These are phyloP conservation scores for Crithidia mellificae DNA, from an alignment of 208 protist species.

Conservation along the genomic window DNA sequence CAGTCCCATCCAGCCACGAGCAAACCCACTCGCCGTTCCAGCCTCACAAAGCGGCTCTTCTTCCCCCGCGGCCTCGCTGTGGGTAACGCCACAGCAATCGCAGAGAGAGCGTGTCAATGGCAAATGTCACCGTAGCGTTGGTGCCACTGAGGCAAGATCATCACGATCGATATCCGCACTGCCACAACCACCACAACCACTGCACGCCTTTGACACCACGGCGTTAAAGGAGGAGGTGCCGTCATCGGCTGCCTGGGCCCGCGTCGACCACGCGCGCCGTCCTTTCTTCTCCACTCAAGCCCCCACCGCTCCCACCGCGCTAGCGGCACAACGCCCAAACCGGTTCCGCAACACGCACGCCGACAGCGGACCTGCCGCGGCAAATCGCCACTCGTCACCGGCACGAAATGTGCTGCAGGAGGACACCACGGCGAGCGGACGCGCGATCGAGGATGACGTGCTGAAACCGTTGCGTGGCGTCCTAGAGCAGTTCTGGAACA, in stretches of 20 bases:
- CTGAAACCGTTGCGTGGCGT: slow-evolving; percentile 47
- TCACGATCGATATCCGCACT: no score
- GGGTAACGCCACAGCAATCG: neutral
- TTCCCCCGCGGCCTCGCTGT: neutral
- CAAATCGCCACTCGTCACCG: neutral
- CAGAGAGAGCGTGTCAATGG: neutral
- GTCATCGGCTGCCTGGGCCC: slow-evolving; percentile 26
- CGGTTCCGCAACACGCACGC: slow-evolving; percentile 18
- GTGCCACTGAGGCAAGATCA: no score
- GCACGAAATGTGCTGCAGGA: neutral
- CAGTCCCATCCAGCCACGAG: neutral
- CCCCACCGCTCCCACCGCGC: neutral
- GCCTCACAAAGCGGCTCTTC: slow-evolving; percentile 24
- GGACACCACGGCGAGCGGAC: neutral
- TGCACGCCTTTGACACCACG: neutral
- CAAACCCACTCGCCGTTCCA: slow-evolving; percentile 43
- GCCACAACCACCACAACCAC: neutral
- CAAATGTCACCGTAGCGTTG: no score
- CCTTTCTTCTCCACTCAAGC: slow-evolving; percentile 24
- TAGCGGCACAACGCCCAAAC: no score
- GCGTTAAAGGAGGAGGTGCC: slow-evolving; percentile 13
- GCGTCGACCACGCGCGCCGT: slow-evolving; percentile 30
- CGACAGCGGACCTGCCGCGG: slow-evolving; percentile 9
- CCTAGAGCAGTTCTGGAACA: slow-evolving; percentile 49
- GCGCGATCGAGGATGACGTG: slow-evolving; percentile 36